Base-by-base conservation (phyloP, 2,329 filamentous ascomycete genomes). In the Colletotrichum lini region DNA sequence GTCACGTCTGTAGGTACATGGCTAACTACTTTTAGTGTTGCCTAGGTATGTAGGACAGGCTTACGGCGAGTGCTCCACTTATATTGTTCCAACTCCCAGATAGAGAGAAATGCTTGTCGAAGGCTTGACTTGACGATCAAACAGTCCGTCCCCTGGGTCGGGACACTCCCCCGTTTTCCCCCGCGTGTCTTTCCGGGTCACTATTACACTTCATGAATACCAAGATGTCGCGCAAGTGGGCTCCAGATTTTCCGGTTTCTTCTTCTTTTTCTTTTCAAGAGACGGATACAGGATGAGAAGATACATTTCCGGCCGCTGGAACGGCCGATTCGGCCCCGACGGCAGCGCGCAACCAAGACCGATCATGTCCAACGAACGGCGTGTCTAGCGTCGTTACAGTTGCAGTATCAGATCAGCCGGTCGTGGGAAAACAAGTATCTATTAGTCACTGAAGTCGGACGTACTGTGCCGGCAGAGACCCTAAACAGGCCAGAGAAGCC, bases 41-140 rank as follows among this genome's bases (percentile, higher is more conserved):
- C 30, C 30, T 35, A 35, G 30, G 30, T 9, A 35, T 2, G 30
- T 35, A 38, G 35, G 9, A 9, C 8, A 38, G 30, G 30, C 30
- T 54, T 38, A 6, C 52, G 18, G 18, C 38, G 2, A 12, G 44
- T 49, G 58, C 26, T 49, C 58, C 59, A 52, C 30, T 38, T 38
- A 9, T 38, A 8, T 30, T 18, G 18, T 38, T 30, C 30, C 30
- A 38, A 54, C 50, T 30, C 23, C 23, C 35, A 16, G 52, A 54
- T 5, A 26, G 42, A 6, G 35, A 21, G 26, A 58, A 71, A 67
- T 67, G 68, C 65, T 71, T 63, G 52, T 68, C 44, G 21, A 57
- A 71, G 52, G 68, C 68, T 71, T 71, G 58, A 53, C 58, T 35
- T 47, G 58, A 62, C 68, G 64, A 71, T 71, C 65, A 71, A 63